Evolutionary conservation across 164 flowering plant genomes (phyloP).

Genomic region (Magnolia kwangsiensis): DNA sequence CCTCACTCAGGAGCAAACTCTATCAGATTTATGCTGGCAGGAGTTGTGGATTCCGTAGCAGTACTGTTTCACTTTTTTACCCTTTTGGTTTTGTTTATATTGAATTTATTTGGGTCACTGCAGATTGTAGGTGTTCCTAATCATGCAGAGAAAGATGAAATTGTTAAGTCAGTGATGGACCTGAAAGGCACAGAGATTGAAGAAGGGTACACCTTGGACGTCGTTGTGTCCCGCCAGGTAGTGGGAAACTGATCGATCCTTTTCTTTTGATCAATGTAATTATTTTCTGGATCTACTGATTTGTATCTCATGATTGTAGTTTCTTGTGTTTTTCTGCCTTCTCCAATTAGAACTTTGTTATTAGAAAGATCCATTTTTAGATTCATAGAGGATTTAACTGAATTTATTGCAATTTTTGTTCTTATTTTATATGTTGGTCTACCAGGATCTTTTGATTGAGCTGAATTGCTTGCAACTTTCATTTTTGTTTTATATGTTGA

Average conservation of each 20-base stretch:
- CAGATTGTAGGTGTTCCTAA: slow-evolving; percentile 79
- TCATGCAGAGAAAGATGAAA: slow-evolving; percentile 85
- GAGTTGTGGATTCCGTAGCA: not conserved
- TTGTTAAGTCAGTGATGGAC: slow-evolving; percentile 83
- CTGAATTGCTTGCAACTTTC: not conserved
- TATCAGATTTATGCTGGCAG: not conserved
- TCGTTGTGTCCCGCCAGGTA: slow-evolving; percentile 74
- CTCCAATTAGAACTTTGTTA: not conserved
- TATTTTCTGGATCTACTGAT: not conserved
- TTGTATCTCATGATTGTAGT: not conserved
- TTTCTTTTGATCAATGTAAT: slow-evolving; percentile 1
- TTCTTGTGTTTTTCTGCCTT: not conserved
- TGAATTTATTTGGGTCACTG: slow-evolving; percentile 10
- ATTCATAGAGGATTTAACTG: not conserved
- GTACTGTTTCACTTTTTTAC: not conserved
- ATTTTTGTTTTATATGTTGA: not conserved
- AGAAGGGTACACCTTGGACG: slow-evolving; percentile 86
- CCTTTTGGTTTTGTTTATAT: not conserved
- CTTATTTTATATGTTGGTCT: not conserved
- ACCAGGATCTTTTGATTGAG: slow-evolving; percentile 82
- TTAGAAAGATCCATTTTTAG: not conserved
- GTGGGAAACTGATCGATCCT: not conserved
- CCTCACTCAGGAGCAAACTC: not conserved
- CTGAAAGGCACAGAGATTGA: slow-evolving; percentile 71
- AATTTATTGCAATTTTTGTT: not conserved